Evolutionary conservation across 345 rosid genomes (phyloP).

Genomic region (Eucalyptus pumila): DNA sequence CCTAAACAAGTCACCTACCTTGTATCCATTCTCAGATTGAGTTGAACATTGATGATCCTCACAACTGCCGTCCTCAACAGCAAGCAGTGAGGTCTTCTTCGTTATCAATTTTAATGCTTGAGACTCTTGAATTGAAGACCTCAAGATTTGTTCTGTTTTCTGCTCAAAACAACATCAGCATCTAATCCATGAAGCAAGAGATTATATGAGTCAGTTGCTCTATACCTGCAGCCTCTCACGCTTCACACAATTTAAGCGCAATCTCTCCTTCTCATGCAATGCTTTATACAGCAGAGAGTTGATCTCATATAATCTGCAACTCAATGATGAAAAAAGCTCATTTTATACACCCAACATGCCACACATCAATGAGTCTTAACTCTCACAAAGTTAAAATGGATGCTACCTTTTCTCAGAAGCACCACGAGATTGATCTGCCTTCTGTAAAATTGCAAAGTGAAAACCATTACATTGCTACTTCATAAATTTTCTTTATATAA

Average conservation of each 20-base stretch:
- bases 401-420: slow-evolving; percentile 38
- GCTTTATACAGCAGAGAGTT: slow-evolving; percentile 40
- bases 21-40: slow-evolving; percentile 9
- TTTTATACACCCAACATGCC: background rate
- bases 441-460: background rate
- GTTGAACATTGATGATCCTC: slow-evolving; percentile 2
- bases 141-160: slow-evolving; percentile 38
- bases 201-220: background rate
- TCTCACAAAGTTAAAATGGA: background rate
- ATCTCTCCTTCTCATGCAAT: slow-evolving; percentile 53
- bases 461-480: background rate
- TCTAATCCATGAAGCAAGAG: background rate
- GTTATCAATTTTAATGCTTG: slow-evolving; percentile 33
- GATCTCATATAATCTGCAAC: slow-evolving; percentile 51
- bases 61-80: slow-evolving; percentile 7
- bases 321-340: background rate
- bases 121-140: slow-evolving; percentile 33
- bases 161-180: slow-evolving; percentile 10
- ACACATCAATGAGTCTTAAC: background rate
- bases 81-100: slow-evolving; percentile 1
- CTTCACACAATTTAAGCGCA: slow-evolving; percentile 42
- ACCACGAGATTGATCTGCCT: slow-evolving; percentile 11
- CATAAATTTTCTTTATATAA: background rate
- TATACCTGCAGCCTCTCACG: slow-evolving; percentile 54
- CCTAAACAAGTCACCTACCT: slow-evolving; percentile 20